phyloP scores from a whole-genome alignment of 192 early-diverging fungal genomes.

The Diversispora eburnea region DNA sequence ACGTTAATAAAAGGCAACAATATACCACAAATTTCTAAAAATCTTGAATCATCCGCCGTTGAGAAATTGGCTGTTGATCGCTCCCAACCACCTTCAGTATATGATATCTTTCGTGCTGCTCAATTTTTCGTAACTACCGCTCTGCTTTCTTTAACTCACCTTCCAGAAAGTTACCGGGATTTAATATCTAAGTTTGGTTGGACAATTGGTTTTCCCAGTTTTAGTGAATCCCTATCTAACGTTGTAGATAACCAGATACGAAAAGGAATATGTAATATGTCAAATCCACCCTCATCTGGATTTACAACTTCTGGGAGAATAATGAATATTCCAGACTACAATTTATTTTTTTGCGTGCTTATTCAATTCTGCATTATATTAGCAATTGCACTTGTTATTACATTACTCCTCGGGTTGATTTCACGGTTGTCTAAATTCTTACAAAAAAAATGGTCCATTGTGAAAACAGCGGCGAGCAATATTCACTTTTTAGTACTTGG shows the following conservation, averaged over 20 bases:
- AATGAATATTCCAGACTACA: not conserved
- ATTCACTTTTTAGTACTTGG: conserved; percentile 3
- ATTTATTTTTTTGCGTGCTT: conserved; percentile 10
- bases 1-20: too few species aligned
- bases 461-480: not conserved
- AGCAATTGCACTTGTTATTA: not conserved
- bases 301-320: not conserved
- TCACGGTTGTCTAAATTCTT: not conserved
- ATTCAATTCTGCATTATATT: not conserved
- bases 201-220: conserved; percentile 1
- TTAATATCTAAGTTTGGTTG: conserved; percentile 7
- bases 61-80: too few species aligned
- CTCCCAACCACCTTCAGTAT: conserved; percentile 12
- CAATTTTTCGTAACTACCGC: conserved; percentile 21
- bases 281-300: not conserved
- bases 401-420: not conserved
- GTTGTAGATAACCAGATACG: conserved; percentile 6
- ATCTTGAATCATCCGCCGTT: too few species aligned
- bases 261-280: not conserved
- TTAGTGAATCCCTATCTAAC: not conserved
- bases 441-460: conserved; percentile 1
- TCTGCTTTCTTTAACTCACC: conserved; percentile 3
- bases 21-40: too few species aligned
- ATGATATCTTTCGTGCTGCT: conserved; percentile 13
- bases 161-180: not conserved